phyloP scores from a whole-genome alignment of 1,284 basidiomycete genomes.

The Leccinum angustisporum region DNA sequence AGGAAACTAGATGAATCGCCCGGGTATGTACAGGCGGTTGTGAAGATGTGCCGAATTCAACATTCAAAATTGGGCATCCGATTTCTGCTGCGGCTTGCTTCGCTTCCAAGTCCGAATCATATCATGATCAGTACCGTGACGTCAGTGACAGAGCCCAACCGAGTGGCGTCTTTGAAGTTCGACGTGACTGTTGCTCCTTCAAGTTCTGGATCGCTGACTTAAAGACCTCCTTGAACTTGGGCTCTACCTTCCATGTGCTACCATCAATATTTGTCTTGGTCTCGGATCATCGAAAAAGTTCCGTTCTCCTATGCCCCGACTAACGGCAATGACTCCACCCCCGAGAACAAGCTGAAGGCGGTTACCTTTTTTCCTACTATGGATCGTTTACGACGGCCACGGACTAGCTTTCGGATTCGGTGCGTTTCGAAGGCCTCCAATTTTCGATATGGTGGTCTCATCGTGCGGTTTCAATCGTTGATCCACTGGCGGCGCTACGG shows the following conservation, averaged over 20 bases:
- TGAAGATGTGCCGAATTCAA: background rate
- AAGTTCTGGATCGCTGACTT: background rate
- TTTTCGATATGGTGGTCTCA: background rate
- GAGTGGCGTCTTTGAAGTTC: background rate
- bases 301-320: background rate
- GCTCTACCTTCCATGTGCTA: background rate
- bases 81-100: background rate
- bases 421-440: background rate
- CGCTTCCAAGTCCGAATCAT: background rate
- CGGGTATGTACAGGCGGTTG: background rate
- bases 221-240: no score
- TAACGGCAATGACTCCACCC: background rate
- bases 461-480: background rate
- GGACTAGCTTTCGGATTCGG: background rate
- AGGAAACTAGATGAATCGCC: background rate
- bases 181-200: background rate
- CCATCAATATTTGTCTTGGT: background rate
- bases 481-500: background rate
- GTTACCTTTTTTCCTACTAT: background rate
- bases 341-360: background rate
- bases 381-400: background rate
- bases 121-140: background rate
- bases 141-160: background rate
- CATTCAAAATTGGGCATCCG: background rate
- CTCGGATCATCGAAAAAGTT: background rate